Conservation (phyloP, 768 basidiomycete species). For the Amanita molliuscula region DNA sequence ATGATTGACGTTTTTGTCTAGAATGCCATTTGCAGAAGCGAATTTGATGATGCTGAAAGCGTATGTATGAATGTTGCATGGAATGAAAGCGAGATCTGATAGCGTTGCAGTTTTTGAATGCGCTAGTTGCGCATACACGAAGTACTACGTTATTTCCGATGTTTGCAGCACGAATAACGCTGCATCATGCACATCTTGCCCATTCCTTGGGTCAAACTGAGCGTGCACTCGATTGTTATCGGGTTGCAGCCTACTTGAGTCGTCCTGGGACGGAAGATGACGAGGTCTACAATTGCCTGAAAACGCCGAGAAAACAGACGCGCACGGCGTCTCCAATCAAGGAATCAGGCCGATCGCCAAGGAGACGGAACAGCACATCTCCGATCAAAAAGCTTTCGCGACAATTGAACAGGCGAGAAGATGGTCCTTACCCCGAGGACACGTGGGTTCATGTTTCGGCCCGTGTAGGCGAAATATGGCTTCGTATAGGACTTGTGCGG, state of each 20-base stretch:
- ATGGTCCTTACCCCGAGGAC: constrained; percentile 21
- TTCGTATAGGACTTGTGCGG: constrained; percentile 18
- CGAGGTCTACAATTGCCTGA: background rate
- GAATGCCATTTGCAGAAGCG: constrained; percentile 59
- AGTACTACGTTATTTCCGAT: constrained; percentile 24
- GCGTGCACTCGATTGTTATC: constrained; percentile 53
- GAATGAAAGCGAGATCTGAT: background rate
- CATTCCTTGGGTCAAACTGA: constrained; percentile 48
- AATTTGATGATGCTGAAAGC: constrained; percentile 53
- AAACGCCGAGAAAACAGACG: background rate
- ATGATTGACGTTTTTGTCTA: constrained; percentile 14
- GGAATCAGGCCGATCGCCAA: background rate
- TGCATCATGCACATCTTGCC: constrained; percentile 65
- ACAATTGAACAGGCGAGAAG: background rate
- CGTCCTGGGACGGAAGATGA: background rate
- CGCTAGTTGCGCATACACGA: constrained; percentile 7
- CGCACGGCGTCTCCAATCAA: background rate
- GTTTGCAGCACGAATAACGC: constrained; percentile 53
- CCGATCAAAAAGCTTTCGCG: background rate
- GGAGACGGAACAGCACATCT: background rate
- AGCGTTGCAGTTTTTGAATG: background rate
- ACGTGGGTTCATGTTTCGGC: constrained; percentile 23
- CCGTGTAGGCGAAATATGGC: constrained; percentile 23
- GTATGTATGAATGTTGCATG: constrained; percentile 21
- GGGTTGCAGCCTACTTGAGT: constrained; percentile 44